These are phyloP conservation scores for Fraxinus nigra DNA, from an alignment of 305 asterid species.

Conservation along the genomic window DNA sequence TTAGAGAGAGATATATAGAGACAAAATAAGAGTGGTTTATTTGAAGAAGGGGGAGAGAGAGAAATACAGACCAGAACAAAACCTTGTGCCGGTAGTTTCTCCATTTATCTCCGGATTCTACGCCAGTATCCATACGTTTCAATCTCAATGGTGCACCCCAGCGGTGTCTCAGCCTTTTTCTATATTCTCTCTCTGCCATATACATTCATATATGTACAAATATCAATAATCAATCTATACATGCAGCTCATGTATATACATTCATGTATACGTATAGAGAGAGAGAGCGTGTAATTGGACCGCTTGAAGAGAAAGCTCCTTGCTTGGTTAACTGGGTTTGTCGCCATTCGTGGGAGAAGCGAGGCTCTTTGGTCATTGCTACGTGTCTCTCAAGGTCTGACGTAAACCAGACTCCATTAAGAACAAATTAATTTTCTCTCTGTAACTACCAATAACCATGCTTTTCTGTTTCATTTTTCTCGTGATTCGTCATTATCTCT, in stretches of 20 bases:
- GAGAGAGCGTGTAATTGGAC: constrained; percentile 29
- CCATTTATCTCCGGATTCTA: constrained; percentile 52
- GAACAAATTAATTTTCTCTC: neutral
- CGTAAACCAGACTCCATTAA: constrained; percentile 24
- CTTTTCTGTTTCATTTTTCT: neutral
- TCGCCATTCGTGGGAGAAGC: constrained; percentile 46
- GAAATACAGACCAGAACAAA: constrained; percentile 25
- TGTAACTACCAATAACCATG: constrained; percentile 9
- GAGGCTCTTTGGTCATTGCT: constrained; percentile 23
- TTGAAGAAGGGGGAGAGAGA: constrained; percentile 4
- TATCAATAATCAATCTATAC: neutral
- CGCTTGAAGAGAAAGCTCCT: constrained; percentile 22
- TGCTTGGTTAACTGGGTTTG: constrained; percentile 28
- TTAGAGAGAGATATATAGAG: neutral
- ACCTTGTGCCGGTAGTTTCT: constrained; percentile 58
- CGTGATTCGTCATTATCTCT: neutral
- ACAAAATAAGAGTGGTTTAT: neutral
- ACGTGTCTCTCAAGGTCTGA: constrained; percentile 44
- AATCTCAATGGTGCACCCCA: constrained; percentile 45
- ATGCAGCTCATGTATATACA: neutral
- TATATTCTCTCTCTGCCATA: constrained; percentile 39
- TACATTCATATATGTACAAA: neutral
- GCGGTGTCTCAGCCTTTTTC: constrained; percentile 45
- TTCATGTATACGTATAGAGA: neutral
- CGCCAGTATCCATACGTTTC: constrained; percentile 60